Evolutionary conservation across 2,329 filamentous ascomycete genomes (phyloP).

Genomic region (Ascochyta rabiei): DNA sequence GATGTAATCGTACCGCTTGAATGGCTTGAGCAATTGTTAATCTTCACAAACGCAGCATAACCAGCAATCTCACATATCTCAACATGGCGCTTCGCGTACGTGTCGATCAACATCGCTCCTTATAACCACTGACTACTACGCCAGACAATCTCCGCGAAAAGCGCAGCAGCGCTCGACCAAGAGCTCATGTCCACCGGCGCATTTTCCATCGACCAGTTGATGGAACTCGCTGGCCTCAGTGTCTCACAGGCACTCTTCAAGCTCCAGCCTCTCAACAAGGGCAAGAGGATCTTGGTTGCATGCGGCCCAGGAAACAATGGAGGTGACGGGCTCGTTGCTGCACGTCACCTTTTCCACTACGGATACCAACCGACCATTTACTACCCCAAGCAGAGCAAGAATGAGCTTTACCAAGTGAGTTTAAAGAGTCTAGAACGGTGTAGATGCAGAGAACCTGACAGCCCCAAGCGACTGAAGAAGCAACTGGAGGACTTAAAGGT

Average conservation of each 20-base stretch:
- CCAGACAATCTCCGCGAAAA: slow-evolving; percentile 85
- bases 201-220: slow-evolving; percentile 94
- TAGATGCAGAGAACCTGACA: slow-evolving; percentile 8
- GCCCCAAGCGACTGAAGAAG: slow-evolving; percentile 72
- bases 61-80: neutral
- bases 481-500: slow-evolving; percentile 84
- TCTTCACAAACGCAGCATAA: neutral
- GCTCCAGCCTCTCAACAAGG: slow-evolving; percentile 76
- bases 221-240: slow-evolving; percentile 93
- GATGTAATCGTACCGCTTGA: slow-evolving; percentile 15
- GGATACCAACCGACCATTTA: slow-evolving; percentile 89
- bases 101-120: neutral
- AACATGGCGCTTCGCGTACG: slow-evolving; percentile 27
- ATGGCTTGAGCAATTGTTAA: neutral
- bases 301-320: slow-evolving; percentile 83
- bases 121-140: neutral
- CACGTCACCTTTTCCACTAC: slow-evolving; percentile 88
- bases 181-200: slow-evolving; percentile 90
- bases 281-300: slow-evolving; percentile 79
- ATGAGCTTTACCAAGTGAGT: slow-evolving; percentile 81
- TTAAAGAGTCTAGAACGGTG: neutral
- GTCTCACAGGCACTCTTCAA: slow-evolving; percentile 92
- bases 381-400: slow-evolving; percentile 91
- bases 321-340: slow-evolving; percentile 92
- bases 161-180: slow-evolving; percentile 85